Conservation (phyloP, 176 grass and related monocot genomes). For the Pontederia paniculata region DNA sequence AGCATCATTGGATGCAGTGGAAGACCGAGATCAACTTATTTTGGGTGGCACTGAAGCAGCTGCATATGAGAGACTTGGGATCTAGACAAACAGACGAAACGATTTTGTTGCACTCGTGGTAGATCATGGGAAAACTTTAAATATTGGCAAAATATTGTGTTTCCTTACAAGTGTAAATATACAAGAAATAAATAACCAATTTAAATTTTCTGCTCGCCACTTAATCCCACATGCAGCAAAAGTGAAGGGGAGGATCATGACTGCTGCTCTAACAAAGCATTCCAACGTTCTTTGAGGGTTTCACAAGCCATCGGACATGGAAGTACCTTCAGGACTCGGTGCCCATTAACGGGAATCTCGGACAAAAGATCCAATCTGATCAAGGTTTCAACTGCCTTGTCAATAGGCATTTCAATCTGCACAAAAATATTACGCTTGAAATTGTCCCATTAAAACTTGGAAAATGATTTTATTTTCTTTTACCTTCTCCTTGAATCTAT, state of each 20-base stretch:
- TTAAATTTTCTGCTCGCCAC: too few species aligned
- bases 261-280: slow-evolving; percentile 42
- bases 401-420: slow-evolving; percentile 93
- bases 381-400: slow-evolving; percentile 72
- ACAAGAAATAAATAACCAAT: too few species aligned
- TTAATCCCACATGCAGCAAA: too few species aligned
- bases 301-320: slow-evolving; percentile 48
- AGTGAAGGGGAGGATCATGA: background rate
- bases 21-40: too few species aligned
- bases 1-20: too few species aligned
- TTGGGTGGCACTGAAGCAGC: too few species aligned
- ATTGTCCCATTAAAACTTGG: background rate
- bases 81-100: too few species aligned
- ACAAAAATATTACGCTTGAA: background rate
- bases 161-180: too few species aligned
- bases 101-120: too few species aligned
- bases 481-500: slow-evolving; percentile 78
- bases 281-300: slow-evolving; percentile 58
- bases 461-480: background rate
- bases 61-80: too few species aligned
- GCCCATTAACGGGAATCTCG: slow-evolving; percentile 32
- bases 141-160: too few species aligned
- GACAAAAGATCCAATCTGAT: slow-evolving; percentile 53
- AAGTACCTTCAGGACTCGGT: slow-evolving; percentile 27
- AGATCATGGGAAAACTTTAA: too few species aligned